Evolutionary conservation across 2,329 filamentous ascomycete species (phyloP).

Genomic region (Neurospora sp.): DNA sequence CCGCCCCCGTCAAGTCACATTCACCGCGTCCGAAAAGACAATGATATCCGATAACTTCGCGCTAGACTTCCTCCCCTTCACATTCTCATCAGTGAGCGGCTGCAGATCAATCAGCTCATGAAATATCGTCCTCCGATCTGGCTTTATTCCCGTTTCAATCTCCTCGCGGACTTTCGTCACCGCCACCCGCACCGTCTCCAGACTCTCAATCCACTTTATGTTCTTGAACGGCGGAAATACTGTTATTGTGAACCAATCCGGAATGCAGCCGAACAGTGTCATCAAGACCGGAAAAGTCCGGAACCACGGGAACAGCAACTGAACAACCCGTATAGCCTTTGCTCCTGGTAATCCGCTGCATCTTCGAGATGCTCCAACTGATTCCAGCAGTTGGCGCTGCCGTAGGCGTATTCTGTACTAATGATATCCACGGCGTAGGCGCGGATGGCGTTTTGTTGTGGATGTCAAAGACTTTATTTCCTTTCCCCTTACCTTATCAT

Average conservation of each 20-base stretch:
- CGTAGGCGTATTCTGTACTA: conserved; percentile 23
- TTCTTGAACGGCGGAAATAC: conserved; percentile 2
- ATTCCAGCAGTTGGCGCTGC: conserved; percentile 16
- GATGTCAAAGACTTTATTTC: conserved; percentile 13
- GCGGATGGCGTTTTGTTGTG: conserved; percentile 19
- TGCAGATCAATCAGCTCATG: conserved; percentile 17
- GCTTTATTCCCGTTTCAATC: conserved; percentile 5
- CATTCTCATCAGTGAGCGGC: neutral
- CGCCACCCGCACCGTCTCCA: neutral
- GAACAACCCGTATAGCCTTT: conserved; percentile 13
- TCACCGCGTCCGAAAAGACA: conserved; percentile 8
- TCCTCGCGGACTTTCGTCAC: conserved; percentile 2
- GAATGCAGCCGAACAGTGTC: conserved; percentile 2
- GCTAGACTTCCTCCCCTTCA: neutral
- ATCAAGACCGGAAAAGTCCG: conserved; percentile 1
- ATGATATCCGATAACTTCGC: neutral
- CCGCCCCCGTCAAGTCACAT: conserved; percentile 4
- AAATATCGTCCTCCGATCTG: conserved; percentile 20
- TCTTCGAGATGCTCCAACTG: conserved; percentile 19
- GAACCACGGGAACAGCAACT: conserved; percentile 3
- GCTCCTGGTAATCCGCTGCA: conserved; percentile 18
- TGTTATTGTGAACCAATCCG: conserved; percentile 1
- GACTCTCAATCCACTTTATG: conserved; percentile 1
- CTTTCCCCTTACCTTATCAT: neutral
- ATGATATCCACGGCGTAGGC: conserved; percentile 21